Base-by-base conservation (phyloP, 768 basidiomycete genomes). In the Naganishia onofrii region DNA sequence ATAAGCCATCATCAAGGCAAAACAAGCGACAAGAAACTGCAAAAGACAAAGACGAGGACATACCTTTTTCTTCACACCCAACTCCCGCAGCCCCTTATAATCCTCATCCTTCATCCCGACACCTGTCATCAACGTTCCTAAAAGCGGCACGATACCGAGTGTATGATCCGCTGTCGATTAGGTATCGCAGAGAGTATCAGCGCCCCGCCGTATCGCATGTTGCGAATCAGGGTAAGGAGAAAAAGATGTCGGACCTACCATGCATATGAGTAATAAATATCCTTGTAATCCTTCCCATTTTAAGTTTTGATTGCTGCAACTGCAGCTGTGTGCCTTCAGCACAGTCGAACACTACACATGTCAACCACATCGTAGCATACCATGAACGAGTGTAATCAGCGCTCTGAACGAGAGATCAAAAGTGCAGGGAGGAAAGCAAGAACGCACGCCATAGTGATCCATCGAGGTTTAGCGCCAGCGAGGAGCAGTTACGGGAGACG, bases 201-300 rank as follows among this genome's bases (percentile, higher is more conserved):
- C 15, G n/a, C n/a, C n/a, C n/a, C n/a, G n/a, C n/a, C n/a, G n/a
- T n/a, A n/a, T n/a, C n/a, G n/a, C n/a, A n/a, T n/a, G n/a, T n/a
- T n/a, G n/a, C n/a, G n/a, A n/a, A n/a, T n/a, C n/a, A n/a, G n/a
- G n/a, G n/a, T n/a, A n/a, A n/a, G n/a, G n/a, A n/a, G n/a, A n/a
- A n/a, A n/a, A n/a, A n/a, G n/a, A n/a, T n/a, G n/a, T n/a, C n/a
- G n/a, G 63, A 34, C 65, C 12, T 52, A 63, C 60, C 70, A 26
- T 80, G 79, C 75, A 80, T 74, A 66, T 80, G 79, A 0, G 79
- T 79, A 60, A 80, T 76, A 72, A 80, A 80, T 26, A 80, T 66
- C 42, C 77, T 71, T 23, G 75, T 69, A 64, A 80, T 78, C 38
- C 77, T 76, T 48, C 74, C 71, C 71, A 78, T 74, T 54, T 75